These are phyloP conservation scores for Anethum foeniculum DNA, from an alignment of 140 eudicot genomes.

Conservation along the genomic window DNA sequence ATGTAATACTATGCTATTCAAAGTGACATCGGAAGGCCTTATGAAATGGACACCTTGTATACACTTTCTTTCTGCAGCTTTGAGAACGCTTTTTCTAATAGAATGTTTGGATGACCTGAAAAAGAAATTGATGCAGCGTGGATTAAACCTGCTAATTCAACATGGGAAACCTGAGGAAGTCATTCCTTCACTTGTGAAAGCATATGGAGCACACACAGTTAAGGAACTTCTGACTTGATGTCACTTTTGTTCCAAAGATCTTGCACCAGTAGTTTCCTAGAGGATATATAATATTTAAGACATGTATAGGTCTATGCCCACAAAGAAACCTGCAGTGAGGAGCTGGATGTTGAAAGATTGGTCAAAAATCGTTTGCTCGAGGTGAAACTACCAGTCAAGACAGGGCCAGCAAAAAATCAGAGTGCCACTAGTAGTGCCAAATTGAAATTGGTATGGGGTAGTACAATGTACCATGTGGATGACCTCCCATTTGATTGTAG, in stretches of 20 bases:
- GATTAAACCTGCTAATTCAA: slow-evolving; percentile 45
- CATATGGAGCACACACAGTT: slow-evolving; percentile 56
- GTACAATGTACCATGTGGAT: slow-evolving; percentile 53
- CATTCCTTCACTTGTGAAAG: slow-evolving; percentile 42
- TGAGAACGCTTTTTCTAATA: slow-evolving; percentile 49
- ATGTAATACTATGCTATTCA: neutral
- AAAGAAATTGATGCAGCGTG: slow-evolving; percentile 42
- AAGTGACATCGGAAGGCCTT: neutral
- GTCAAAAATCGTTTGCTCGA: slow-evolving; percentile 24
- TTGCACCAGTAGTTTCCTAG: neutral
- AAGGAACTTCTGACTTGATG: slow-evolving; percentile 16
- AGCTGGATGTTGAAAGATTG: slow-evolving; percentile 40
- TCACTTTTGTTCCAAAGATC: neutral
- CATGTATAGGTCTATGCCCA: slow-evolving; percentile 48
- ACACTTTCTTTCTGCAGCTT: slow-evolving; percentile 31
- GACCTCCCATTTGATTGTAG: slow-evolving; percentile 45
- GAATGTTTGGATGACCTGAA: slow-evolving; percentile 56
- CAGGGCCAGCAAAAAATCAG: slow-evolving; percentile 7
- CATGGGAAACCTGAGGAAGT: slow-evolving; percentile 59
- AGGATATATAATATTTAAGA: neutral
- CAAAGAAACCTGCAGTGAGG: slow-evolving; percentile 75
- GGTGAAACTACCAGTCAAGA: slow-evolving; percentile 18
- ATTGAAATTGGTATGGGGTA: slow-evolving; percentile 50
- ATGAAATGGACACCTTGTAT: neutral
- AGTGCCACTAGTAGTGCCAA: slow-evolving; percentile 16